phyloP scores from a whole-genome alignment of 768 basidiomycete species.

The Rhodotorula graminis region DNA sequence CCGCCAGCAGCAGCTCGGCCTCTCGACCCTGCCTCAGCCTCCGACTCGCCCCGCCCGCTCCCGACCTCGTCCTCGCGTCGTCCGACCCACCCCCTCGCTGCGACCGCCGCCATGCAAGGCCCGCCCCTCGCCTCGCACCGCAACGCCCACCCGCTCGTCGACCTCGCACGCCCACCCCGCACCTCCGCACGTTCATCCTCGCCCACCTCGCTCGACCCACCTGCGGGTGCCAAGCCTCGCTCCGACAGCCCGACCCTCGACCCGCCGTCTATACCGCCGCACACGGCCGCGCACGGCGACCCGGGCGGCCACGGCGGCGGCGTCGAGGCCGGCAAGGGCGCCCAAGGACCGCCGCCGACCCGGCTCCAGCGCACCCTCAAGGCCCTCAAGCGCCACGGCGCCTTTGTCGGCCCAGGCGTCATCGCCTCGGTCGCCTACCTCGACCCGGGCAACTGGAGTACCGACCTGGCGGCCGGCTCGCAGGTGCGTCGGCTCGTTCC shows the following conservation, averaged over 20 bases:
- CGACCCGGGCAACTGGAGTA: slow-evolving; percentile 31
- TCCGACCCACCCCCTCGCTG: not conserved
- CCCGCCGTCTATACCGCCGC: not conserved
- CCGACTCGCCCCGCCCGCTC: no score
- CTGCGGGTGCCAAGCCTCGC: not conserved
- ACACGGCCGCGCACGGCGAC: no score
- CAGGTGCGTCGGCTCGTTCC: not conserved
- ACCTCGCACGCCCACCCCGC: not conserved
- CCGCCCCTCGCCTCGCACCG: slow-evolving; percentile 16
- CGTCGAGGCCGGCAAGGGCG: not conserved
- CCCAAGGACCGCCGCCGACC: not conserved
- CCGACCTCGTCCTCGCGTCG: no score
- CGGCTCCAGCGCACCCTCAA: not conserved
- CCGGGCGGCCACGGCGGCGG: not conserved
- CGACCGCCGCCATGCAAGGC: slow-evolving; percentile 14
- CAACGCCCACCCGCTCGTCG: not conserved
- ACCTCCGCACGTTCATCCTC: not conserved
- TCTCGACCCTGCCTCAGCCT: no score
- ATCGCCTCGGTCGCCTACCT: slow-evolving; percentile 33
- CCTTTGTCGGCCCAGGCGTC: slow-evolving; percentile 31
- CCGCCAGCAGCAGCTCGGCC: no score
- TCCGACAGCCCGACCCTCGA: not conserved
- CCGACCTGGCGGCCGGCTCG: slow-evolving; percentile 38
- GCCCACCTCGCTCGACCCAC: not conserved
- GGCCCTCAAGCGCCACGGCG: slow-evolving; percentile 24